Percentiles rank a stretch among this genome's conserved stretches.
Evolutionary conservation across 2,329 filamentous ascomycete species (phyloP).

Genomic region (Aspergillus latus): DNA sequence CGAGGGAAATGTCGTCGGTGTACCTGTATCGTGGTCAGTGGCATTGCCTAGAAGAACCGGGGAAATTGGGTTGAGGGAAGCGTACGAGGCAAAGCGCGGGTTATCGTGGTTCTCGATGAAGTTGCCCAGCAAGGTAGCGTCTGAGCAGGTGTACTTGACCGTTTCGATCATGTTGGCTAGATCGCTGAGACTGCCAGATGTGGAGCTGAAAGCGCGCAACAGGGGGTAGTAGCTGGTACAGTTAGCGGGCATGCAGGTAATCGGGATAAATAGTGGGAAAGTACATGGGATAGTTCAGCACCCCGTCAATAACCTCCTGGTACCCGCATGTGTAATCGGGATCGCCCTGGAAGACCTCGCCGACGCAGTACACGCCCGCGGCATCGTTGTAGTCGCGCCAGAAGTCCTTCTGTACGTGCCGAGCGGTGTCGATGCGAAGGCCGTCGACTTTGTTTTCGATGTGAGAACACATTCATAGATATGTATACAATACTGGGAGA

Average conservation of each 20-base stretch:
- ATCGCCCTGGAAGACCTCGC: slow-evolving; percentile 49
- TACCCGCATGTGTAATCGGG: slow-evolving; percentile 44
- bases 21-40: slow-evolving; percentile 29
- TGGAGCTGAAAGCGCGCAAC: slow-evolving; percentile 35
- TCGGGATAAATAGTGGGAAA: no score
- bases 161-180: slow-evolving; percentile 38
- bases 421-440: slow-evolving; percentile 53
- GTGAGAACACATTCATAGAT: neutral
- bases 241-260: neutral
- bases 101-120: slow-evolving; percentile 66
- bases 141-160: slow-evolving; percentile 36
- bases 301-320: slow-evolving; percentile 47
- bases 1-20: slow-evolving; percentile 42
- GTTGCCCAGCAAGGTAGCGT: slow-evolving; percentile 52
- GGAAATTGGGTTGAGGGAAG: slow-evolving; percentile 13
- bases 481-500: neutral
- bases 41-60: slow-evolving; percentile 36
- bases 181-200: slow-evolving; percentile 35
- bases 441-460: slow-evolving; percentile 45
- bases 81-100: slow-evolving; percentile 50
- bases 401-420: slow-evolving; percentile 50
- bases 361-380: slow-evolving; percentile 49
- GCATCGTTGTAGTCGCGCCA: slow-evolving; percentile 44
- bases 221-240: slow-evolving; percentile 34
- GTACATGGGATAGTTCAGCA: slow-evolving; percentile 50